Base-by-base conservation (phyloP, 1,284 basidiomycete species). In the Pyrrhoderma lamaoense region DNA sequence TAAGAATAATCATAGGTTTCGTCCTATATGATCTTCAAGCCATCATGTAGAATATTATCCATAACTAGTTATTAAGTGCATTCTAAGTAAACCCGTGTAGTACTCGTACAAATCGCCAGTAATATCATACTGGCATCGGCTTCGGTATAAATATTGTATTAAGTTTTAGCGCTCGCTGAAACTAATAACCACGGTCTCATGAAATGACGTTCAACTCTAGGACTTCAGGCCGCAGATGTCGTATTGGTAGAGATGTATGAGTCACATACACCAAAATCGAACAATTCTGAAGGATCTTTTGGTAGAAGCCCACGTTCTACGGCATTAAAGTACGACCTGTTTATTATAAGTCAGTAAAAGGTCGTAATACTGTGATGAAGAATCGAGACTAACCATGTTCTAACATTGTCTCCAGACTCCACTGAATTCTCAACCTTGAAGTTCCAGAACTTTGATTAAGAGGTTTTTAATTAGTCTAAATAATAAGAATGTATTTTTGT, bases 311-410 rank as follows among this genome's bases (percentile, higher is more conserved):
- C 82, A 8, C 69, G 62, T 25, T 68, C 58, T 8, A 84, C 62
- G 9, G 76, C 85, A 47, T 83, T 76, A n/a, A 80, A 63, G 61
- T 89, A 89, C 1, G 85, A 85, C 85, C 85, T 87, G 56, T 8
- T 45, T 7, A 18, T n/a, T 18, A 40, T 27, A 16, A 47, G 18
- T 35, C 21, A 47, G 19, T 7, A 13, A 25, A n/a, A n/a, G n/a
- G n/a, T n/a, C n/a, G 22, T 46, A 27, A 4, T 22, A 49, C 22
- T 21, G 21, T 19, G 19, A 8, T 18, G 27, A 14, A 22, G 3
- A 21, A 14, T 11, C 13, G 7, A 3, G 4, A 64, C 68, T 25
- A 57, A 82, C 83, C 82, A 86, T 65, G 82, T 75, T 14, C 77
- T 67, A 16, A 73, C 71, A 18, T 72, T 63, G 58, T 75, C 68